Conservation (phyloP, 225 moss, liverwort and hornwort genomes). For the Thuidium tamariscinum region DNA sequence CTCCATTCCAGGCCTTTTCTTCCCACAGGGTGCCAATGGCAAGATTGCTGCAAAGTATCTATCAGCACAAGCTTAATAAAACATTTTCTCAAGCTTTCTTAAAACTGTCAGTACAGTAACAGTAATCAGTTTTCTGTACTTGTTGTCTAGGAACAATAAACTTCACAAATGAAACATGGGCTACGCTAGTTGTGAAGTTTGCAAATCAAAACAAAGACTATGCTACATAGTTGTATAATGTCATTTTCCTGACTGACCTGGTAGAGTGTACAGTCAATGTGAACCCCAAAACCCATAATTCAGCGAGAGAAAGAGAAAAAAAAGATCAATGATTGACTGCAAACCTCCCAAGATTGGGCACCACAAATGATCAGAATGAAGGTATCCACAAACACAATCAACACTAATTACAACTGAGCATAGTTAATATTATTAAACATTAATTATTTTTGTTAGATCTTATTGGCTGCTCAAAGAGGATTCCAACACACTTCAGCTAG, state of each 20-base stretch:
- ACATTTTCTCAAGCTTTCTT: neutral
- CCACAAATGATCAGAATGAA: neutral
- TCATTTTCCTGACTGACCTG: neutral
- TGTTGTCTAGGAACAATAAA: neutral
- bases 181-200: neutral
- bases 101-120: neutral
- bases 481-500: too few relatives aligned
- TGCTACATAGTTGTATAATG: neutral
- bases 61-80: neutral
- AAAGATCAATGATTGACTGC: neutral
- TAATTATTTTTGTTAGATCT: neutral
- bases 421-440: neutral
- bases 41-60: constrained; percentile 24
- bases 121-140: neutral
- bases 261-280: neutral
- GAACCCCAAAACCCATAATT: neutral
- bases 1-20: constrained; percentile 50
- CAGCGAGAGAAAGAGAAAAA: neutral
- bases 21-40: constrained; percentile 31
- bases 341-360: neutral
- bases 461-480: neutral
- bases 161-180: neutral
- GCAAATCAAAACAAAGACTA: neutral
- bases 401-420: neutral
- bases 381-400: too few relatives aligned